These are phyloP conservation scores for Tolypocladium paradoxum DNA, from an alignment of 2,329 filamentous ascomycete genomes.

Conservation along the genomic window DNA sequence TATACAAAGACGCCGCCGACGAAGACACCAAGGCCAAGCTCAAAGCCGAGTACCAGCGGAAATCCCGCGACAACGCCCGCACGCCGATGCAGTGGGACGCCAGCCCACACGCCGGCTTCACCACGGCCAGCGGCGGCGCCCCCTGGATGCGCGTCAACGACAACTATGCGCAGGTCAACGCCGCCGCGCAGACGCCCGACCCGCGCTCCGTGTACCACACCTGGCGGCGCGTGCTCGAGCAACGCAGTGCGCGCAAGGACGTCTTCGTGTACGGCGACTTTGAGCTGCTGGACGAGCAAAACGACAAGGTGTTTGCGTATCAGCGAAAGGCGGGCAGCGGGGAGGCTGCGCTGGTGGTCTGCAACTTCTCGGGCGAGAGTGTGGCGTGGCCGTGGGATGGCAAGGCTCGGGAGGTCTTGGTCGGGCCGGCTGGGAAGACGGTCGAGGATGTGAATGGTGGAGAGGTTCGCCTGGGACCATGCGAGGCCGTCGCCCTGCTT, in stretches of 20 bases:
- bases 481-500: conserved; percentile 24
- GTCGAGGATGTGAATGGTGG: conserved; percentile 14
- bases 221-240: conserved; percentile 47
- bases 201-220: conserved; percentile 44
- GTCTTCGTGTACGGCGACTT: conserved; percentile 56
- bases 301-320: conserved; percentile 28
- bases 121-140: conserved; percentile 30
- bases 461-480: conserved; percentile 22
- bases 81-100: conserved; percentile 63
- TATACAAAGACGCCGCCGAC: conserved; percentile 26
- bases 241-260: conserved; percentile 50
- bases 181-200: conserved; percentile 38
- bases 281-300: conserved; percentile 23
- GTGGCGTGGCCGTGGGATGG: conserved; percentile 19
- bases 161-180: conserved; percentile 52
- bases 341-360: conserved; percentile 22
- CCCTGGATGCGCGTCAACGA: conserved; percentile 66
- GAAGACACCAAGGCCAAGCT: conserved; percentile 24
- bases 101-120: conserved; percentile 54
- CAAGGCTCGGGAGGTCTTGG: conserved; percentile 20
- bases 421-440: conserved; percentile 20
- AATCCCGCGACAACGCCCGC: conserved; percentile 58
- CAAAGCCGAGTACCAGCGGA: conserved; percentile 39
- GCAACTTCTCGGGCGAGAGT: conserved; percentile 24
- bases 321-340: conserved; percentile 20